phyloP scores from a whole-genome alignment of 2,329 filamentous ascomycete species.

The Calonectria ilicicola region DNA sequence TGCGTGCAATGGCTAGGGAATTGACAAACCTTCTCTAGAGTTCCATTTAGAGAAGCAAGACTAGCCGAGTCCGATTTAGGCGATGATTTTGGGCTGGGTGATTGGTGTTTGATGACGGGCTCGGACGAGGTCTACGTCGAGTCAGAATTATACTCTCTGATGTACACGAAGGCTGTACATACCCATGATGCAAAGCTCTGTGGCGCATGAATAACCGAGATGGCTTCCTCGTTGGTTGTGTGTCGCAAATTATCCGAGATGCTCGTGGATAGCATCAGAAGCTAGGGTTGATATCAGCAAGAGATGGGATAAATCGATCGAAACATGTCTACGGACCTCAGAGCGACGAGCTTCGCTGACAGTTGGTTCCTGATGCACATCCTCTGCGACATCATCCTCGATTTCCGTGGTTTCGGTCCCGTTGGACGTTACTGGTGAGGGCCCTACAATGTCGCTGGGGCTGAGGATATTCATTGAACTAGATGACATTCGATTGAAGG shows the following conservation, averaged over 20 bases:
- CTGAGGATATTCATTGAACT: slow-evolving; percentile 67
- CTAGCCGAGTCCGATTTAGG: slow-evolving; percentile 53
- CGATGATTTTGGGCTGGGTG: slow-evolving; percentile 50
- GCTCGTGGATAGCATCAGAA: slow-evolving; percentile 67
- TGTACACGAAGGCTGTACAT: slow-evolving; percentile 41
- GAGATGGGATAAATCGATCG: neutral
- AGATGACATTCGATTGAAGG: slow-evolving; percentile 61
- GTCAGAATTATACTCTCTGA: neutral
- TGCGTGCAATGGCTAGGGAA: neutral
- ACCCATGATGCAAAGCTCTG: slow-evolving; percentile 87
- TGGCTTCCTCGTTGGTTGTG: slow-evolving; percentile 78
- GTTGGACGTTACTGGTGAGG: slow-evolving; percentile 87
- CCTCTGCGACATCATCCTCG: slow-evolving; percentile 79
- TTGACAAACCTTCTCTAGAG: slow-evolving; percentile 39
- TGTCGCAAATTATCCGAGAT: slow-evolving; percentile 69
- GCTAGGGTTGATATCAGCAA: slow-evolving; percentile 45
- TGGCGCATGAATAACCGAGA: slow-evolving; percentile 93
- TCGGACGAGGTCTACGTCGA: slow-evolving; percentile 56
- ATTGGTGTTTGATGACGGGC: slow-evolving; percentile 49
- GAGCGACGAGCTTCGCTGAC: slow-evolving; percentile 39
- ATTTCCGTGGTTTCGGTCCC: slow-evolving; percentile 87
- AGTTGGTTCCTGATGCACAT: slow-evolving; percentile 54
- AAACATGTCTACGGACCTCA: slow-evolving; percentile 42
- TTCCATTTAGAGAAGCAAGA: slow-evolving; percentile 38
- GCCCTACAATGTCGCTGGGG: slow-evolving; percentile 79